Base-by-base conservation (phyloP, 768 basidiomycete species). In the Rhodotorula babjevae region DNA sequence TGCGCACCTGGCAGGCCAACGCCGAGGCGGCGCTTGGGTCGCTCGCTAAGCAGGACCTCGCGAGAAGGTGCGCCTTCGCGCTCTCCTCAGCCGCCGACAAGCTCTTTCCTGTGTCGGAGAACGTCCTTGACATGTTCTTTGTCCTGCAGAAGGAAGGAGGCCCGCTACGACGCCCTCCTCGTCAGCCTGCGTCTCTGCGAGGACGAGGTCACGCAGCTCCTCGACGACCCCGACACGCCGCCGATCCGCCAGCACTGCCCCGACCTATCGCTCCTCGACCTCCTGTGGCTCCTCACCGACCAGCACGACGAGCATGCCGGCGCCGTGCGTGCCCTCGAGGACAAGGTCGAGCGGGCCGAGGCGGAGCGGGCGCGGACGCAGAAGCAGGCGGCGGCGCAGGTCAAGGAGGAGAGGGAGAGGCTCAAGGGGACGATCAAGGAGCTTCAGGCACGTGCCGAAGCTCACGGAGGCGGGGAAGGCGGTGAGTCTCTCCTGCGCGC, bases 221-320 rank as follows among this genome's bases (percentile, higher is more conserved):
- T 66, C 14, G 12, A 3, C 16, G 55, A 55, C 0, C 5, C 27
- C 5, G 27, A 15, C 33, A 66, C 44, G 52, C 65, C 70, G 2
- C 70, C 42, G 18, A 19, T 57, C 6, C 42, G 52, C 63, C 27
- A 7, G 19, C n/a, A 47, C 21, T 6, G 29, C 7, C n/a, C 4
- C 21, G 25, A n/a, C 29, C 19, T 8, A 23, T 27, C 40, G 16
- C 44, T 65, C 44, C 18, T 58, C 25, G 70, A 71, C 61, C 65
- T 61, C 29, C 47, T 71, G 6, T 71, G 69, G 69, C n/a, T 61
- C 14, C 47, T 71, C 63, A 52, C 50, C 31, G 69, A 71, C 50
- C 31, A 59, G 50, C 36, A 69, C 3, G 27, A 5, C 44, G 68
- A 64, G 47, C 25, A 19, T 11, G 44, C 40, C 14, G 53, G 49